Base-by-base conservation (phyloP, 2,329 filamentous ascomycete species). In the Diaporthe helianthi region DNA sequence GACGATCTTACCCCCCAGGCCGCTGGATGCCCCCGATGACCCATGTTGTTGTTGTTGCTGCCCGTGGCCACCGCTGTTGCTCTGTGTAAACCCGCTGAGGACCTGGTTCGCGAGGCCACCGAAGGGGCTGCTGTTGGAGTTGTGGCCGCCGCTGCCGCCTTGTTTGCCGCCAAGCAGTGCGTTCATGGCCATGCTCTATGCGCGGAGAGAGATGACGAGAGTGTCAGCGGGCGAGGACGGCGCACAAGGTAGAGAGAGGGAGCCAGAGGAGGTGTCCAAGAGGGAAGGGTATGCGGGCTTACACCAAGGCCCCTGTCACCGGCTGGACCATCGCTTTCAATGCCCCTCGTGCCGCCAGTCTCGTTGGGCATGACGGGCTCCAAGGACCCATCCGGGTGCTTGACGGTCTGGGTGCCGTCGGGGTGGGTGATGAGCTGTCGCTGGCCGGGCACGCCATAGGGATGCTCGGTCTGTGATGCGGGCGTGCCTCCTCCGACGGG, bases 221-320 rank as follows among this genome's bases (percentile, higher is more conserved):
- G 68, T 51, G 60, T 61, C 67, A 67, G 67, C 51, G 51, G 26
- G 64, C 52, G 29, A 22, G 9, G 41, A 4, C 47, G 41, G 63
- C 10, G 36, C 38, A 29, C 63, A 46, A 17, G 41, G 31, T 33
- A 54, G n/a, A 58, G 44, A 54, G n/a, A 58, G 44, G 38, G 15
- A 44, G 17, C 29, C 41, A 49, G 46, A 33, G 29, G 67, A 38
- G 33, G 67, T 41, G 51, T 64, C 22, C 24, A 31, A n/a, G n/a
- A n/a, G 68, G 41, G 22, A 5, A 19, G 52, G 22, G 44, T 22
- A 22, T 38, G 41, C 7, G 19, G 24, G 85, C 89, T 78, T 86
- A 92, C 90, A 71, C 90, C 89, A 68, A 92, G 79, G 49, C 89
- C 87, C 72, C 90, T 84, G 64, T 92, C 89, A 41, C 87, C 85